These are phyloP conservation scores for Durio zibethinus DNA, from an alignment of 345 rosid species.

Conservation along the genomic window DNA sequence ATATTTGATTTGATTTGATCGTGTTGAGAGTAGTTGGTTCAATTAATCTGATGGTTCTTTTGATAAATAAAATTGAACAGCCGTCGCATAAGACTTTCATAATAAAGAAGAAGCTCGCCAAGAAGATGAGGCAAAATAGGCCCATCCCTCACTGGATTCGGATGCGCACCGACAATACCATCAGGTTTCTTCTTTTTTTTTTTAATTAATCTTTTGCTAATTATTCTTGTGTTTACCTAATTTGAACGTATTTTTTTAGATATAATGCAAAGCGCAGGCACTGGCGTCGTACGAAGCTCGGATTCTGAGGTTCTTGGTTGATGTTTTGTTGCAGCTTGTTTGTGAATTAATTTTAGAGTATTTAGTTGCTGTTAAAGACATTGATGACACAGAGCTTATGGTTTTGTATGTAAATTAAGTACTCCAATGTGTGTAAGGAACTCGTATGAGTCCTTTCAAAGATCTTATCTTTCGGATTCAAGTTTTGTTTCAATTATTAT, in stretches of 20 bases:
- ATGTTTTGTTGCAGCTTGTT: neutral
- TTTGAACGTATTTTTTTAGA: conserved; percentile 21
- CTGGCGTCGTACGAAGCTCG: conserved; percentile 70
- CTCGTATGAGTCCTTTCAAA: neutral
- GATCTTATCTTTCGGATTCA: neutral
- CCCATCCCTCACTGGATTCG: conserved; percentile 75
- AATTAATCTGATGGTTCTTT: neutral
- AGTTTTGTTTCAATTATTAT: neutral
- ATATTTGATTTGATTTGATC: neutral
- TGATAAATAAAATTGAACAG: conserved; percentile 30
- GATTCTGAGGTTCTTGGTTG: conserved; percentile 38
- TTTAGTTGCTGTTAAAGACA: conserved; percentile 1
- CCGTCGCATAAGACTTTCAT: conserved; percentile 91
- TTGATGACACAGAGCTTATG: conserved; percentile 4
- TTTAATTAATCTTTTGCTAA: neutral
- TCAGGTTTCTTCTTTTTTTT: conserved; percentile 32
- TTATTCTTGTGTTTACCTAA: neutral
- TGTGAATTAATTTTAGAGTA: neutral
- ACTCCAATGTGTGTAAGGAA: conserved; percentile 7
- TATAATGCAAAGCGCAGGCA: conserved; percentile 68
- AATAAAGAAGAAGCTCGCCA: conserved; percentile 69
- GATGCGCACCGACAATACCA: conserved; percentile 62
- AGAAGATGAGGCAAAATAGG: conserved; percentile 80
- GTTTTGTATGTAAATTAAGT: neutral
- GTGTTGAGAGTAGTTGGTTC: neutral